A percentile compares a stretch with the other conserved stretches of the same genome.
These are phyloP conservation scores for Coniosporium tulheliwenetii DNA, from an alignment of 2,329 filamentous ascomycete genomes.

Conservation along the genomic window DNA sequence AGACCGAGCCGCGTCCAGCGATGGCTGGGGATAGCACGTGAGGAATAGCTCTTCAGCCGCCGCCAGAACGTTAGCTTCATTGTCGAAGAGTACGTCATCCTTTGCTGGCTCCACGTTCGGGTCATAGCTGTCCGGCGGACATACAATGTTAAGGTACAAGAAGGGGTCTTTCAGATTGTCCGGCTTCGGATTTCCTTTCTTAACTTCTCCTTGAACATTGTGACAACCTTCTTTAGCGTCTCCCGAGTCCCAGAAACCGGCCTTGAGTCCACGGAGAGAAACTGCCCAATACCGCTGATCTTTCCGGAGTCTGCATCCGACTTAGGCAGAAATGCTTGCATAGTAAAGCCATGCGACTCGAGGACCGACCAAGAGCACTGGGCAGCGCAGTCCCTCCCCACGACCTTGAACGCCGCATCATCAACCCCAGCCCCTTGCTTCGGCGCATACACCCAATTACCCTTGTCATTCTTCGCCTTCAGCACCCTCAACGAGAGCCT, in stretches of 20 bases:
- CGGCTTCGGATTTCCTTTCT: constrained; percentile 11
- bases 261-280: constrained; percentile 52
- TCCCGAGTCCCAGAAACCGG: constrained; percentile 43
- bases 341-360: constrained; percentile 23
- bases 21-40: constrained; percentile 15
- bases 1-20: constrained; percentile 20
- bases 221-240: constrained; percentile 42
- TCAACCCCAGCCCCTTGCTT: constrained; percentile 30
- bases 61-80: constrained; percentile 32
- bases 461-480: constrained; percentile 33
- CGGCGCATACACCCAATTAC: constrained; percentile 49
- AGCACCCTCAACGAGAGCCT: constrained; percentile 45
- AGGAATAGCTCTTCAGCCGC: constrained; percentile 29
- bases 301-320: constrained; percentile 26
- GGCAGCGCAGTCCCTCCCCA: constrained; percentile 39
- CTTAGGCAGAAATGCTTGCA: constrained; percentile 45
- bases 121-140: constrained; percentile 50
- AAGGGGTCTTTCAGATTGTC: constrained; percentile 37
- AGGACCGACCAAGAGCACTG: constrained; percentile 34
- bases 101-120: constrained; percentile 57
- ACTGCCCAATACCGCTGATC: constrained; percentile 29
- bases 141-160: constrained; percentile 47
- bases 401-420: constrained; percentile 46
- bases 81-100: constrained; percentile 52
- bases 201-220: constrained; percentile 37